Conservation (phyloP, 306 rosid genomes). For the Fragaria nilgerrensis region DNA sequence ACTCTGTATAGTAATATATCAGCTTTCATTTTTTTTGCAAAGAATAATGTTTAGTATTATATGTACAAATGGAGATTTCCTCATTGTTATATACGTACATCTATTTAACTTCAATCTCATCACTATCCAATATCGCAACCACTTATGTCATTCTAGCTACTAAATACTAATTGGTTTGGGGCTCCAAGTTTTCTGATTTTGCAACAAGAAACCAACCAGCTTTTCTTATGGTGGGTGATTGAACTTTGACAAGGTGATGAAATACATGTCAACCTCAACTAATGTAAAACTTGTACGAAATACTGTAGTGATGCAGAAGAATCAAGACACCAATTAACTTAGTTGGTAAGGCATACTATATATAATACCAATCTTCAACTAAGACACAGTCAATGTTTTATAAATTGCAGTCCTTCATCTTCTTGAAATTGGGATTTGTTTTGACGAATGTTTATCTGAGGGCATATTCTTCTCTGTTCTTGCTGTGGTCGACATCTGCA, state of each 20-base stretch:
- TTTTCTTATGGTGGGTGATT: neutral
- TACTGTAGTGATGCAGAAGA: neutral
- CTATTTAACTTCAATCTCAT: neutral
- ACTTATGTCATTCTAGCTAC: neutral
- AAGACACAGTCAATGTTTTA: neutral
- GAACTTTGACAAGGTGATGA: neutral
- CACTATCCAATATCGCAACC: neutral
- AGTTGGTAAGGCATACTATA: neutral
- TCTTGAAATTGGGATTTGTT: neutral
- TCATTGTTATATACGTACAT: neutral
- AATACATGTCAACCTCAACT: slow-evolving; percentile 9
- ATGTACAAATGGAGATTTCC: neutral
- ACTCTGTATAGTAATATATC: neutral
- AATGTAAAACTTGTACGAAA: neutral
- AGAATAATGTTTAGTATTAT: neutral
- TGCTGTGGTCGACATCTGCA: neutral
- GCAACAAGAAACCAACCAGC: neutral
- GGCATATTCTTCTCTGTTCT: neutral
- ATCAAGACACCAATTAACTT: neutral
- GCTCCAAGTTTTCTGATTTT: neutral
- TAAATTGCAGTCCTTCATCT: neutral
- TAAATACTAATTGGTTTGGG: neutral
- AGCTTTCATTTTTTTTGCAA: neutral
- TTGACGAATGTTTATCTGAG: neutral
- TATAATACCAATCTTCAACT: neutral